Base-by-base conservation (phyloP, 805 yeast genomes). In the Trichomonascus vanleenenianus region DNA sequence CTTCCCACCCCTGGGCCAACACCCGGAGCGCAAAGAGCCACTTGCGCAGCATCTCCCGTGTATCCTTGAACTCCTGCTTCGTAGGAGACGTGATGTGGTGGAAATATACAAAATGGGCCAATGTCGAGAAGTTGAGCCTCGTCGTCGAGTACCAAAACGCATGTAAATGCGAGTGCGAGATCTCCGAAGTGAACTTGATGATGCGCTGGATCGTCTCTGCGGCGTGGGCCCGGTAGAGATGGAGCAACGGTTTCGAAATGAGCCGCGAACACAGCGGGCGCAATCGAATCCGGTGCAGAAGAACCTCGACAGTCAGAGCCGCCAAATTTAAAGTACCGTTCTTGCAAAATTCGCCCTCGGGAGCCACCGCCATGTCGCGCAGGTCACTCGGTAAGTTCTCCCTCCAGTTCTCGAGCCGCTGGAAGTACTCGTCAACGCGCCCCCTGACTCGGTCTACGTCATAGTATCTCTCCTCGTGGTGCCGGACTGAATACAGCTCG, bases 101-200 rank as follows among this genome's bases (percentile, higher is more conserved):
- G 47, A 51, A 56, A 35, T 60, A 56, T n/a, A 63, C 59, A 44
- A 62, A 62, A 35, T 62, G 65, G 1, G 64, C 64, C 7, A 63
- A 38, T 15, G 57, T 55, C 1, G 65, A 59, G 32, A 63, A 56
- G 45, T 52, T 51, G 16, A 60, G 56, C 18, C 62, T 50, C 33
- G 63, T 51, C 12, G 59, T 49, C 3, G 63, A 50, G 16, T 60
- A 56, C 67, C 67, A 63, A 47, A 61, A 63, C 2, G 66, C 65
- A 50, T 59, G 61, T 32, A 61, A 40, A 43, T 63, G 66, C 9
- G 62, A 47, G 39, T 63, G 66, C 11, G 63, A 55, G 46, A 63
- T 61, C 25, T 58, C 64, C 15, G 56, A 42, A 2, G 63, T 60
- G 46, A 59, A 62, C 19, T 48, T 46, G 27, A 62, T 55, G 27